phyloP scores from a whole-genome alignment of 306 rosid species.

The Quercus bicolor region DNA sequence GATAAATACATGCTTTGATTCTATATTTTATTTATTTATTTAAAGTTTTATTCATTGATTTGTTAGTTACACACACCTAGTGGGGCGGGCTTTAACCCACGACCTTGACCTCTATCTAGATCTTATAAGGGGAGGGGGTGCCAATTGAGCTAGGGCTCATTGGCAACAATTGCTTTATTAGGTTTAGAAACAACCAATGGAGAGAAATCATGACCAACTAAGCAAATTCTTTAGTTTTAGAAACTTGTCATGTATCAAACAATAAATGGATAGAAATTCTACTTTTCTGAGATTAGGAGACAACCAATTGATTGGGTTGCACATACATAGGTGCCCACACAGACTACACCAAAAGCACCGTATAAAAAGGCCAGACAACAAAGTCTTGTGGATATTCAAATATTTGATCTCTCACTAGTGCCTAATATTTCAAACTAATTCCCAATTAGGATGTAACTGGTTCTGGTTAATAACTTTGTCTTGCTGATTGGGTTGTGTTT shows the following conservation, averaged over 20 bases:
- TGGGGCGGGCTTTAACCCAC: too few relatives aligned
- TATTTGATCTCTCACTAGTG: neutral
- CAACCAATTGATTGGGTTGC: slow-evolving; percentile 9
- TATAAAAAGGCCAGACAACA: neutral
- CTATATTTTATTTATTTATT: too few relatives aligned
- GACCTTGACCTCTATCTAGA: too few relatives aligned
- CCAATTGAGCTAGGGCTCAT: too few relatives aligned
- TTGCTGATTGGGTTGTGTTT: neutral
- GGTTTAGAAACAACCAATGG: too few relatives aligned
- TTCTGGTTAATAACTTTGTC: neutral
- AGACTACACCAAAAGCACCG: neutral
- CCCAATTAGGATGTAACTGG: neutral
- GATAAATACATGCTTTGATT: too few relatives aligned
- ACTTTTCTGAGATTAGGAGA: slow-evolving; percentile 11
- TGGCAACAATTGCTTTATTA: too few relatives aligned
- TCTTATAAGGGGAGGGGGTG: too few relatives aligned
- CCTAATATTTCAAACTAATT: neutral
- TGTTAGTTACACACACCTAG: too few relatives aligned
- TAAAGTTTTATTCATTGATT: too few relatives aligned
- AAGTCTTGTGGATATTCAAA: neutral
- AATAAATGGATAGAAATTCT: neutral
- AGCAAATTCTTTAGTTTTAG: neutral
- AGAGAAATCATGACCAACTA: too few relatives aligned
- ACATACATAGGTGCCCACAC: neutral
- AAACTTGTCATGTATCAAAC: neutral